Percentiles rank a stretch among this genome's conserved stretches.
Conservation (phyloP, 805 yeast genomes). For the Lipomyces starkeyi region DNA sequence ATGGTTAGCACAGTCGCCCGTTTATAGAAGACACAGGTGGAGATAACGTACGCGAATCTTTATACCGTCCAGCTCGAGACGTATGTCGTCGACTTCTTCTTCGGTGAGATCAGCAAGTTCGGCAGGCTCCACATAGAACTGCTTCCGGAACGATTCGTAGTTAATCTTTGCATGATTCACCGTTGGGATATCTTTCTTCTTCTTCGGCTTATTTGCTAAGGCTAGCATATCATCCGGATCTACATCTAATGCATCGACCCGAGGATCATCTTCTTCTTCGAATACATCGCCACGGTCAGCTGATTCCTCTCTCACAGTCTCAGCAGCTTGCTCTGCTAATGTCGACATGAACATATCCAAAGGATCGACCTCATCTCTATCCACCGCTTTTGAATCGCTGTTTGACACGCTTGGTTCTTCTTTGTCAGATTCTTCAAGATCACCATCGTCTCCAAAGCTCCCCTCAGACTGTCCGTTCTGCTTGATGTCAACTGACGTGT, state of each 20-base stretch:
- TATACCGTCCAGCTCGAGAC: constrained; percentile 67
- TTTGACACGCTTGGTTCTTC: constrained; percentile 4
- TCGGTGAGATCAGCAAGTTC: constrained; percentile 56
- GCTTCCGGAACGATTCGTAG: constrained; percentile 62
- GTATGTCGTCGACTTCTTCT: constrained; percentile 61
- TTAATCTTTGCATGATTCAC: constrained; percentile 55
- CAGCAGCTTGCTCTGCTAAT: constrained; percentile 29
- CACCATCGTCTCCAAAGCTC: constrained; percentile 39
- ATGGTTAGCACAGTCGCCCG: not conserved
- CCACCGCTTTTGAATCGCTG: constrained; percentile 10
- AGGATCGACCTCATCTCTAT: constrained; percentile 51
- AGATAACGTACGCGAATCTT: constrained; percentile 51
- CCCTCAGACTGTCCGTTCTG: constrained; percentile 45
- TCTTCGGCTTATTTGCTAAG: constrained; percentile 46
- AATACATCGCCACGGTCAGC: constrained; percentile 24
- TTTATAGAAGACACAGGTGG: not conserved
- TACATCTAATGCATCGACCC: constrained; percentile 43
- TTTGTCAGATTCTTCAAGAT: constrained; percentile 43
- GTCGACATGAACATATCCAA: constrained; percentile 55
- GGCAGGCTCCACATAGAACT: constrained; percentile 66
- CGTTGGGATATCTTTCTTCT: constrained; percentile 57
- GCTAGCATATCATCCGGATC: constrained; percentile 46
- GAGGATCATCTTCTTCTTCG: constrained; percentile 38
- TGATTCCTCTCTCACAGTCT: constrained; percentile 7
- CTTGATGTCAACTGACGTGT: not conserved